Evolutionary conservation across 805 yeast species (phyloP).

Genomic region (Pichia manshurica): DNA sequence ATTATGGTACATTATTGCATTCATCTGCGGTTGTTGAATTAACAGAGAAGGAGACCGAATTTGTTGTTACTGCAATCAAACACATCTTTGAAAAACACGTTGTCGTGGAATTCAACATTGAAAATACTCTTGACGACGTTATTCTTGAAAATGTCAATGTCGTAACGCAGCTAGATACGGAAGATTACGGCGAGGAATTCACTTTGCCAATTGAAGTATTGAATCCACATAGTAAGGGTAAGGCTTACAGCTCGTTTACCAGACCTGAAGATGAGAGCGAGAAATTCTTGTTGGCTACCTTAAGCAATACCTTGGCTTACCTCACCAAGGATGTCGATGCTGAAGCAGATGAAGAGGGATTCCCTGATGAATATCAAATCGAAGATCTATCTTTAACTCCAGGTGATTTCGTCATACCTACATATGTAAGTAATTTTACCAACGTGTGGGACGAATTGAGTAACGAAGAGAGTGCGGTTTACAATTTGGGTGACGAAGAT

Average conservation of each 20-base stretch:
- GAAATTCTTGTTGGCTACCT: constrained; percentile 32
- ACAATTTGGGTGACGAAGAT: constrained; percentile 48
- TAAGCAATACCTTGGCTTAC: constrained; percentile 66
- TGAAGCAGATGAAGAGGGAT: constrained; percentile 72
- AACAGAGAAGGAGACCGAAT: constrained; percentile 91
- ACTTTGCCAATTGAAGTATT: constrained; percentile 68
- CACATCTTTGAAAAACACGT: constrained; percentile 75
- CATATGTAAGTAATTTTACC: constrained; percentile 72
- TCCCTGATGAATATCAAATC: constrained; percentile 88
- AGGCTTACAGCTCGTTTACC: constrained; percentile 70
- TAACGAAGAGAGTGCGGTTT: constrained; percentile 58
- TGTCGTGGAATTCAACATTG: constrained; percentile 73
- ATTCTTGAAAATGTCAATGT: constrained; percentile 74
- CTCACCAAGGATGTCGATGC: constrained; percentile 74
- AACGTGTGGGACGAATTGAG: constrained; percentile 68
- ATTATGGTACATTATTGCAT: constrained; percentile 70
- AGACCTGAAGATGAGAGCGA: constrained; percentile 40
- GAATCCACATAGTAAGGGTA: constrained; percentile 63
- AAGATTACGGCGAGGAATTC: constrained; percentile 59
- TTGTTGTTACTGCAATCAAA: constrained; percentile 77
- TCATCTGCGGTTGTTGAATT: constrained; percentile 59
- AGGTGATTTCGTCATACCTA: constrained; percentile 78
- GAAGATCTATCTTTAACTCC: constrained; percentile 69
- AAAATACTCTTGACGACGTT: constrained; percentile 77
- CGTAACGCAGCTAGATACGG: constrained; percentile 56